Base-by-base conservation (phyloP, 345 rosid genomes). In the Diplotaxis tenuifolia region DNA sequence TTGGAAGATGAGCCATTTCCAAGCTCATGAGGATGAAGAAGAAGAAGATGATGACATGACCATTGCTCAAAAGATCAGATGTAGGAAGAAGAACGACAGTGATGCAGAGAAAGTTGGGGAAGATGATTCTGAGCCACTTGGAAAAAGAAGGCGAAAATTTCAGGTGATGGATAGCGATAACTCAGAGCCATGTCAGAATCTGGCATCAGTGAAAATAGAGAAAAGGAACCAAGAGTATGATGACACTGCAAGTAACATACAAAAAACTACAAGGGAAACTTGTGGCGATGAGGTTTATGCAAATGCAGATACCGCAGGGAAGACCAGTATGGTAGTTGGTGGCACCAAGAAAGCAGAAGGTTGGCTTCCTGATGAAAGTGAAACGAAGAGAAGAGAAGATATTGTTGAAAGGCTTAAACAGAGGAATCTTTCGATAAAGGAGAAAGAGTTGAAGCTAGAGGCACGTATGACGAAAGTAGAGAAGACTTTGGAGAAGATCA, bases 91-190 rank as follows among this genome's bases (percentile, higher is more conserved):
- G 65, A n/a, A n/a, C n/a, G 18, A 20, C 23, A 52, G 56, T 18
- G 42, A 54, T 53, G 63, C 42, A 25, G 70, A 54, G 4, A n/a
- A 54, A 27, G 22, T 1, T 5, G 32, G 57, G 56, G 59, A 31
- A 73, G 2, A 57, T 11, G 25, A 0, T 73, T 18, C 7, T 42
- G 19, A 27, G 49, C 3, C 12, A 15, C 65, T 65, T 40, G 49
- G 25, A 18, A 65, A 65, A 67, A 59, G 67, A 58, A 31, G 20
- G 4, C 67, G 72, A 60, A 72, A 20, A 19, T 64, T 40, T 73
- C 20, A 45, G 60, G 67, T 23, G 10, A 52, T 16, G 53, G 72
- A 67, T 10, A 74, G 70, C n/a, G n/a, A n/a, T n/a, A n/a, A n/a
- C 38, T 58, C 38, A 21, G 53, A 4, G 10, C 4, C 28, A 20